phyloP scores from a whole-genome alignment of 176 grass and related monocot genomes.

The Canna indica region DNA sequence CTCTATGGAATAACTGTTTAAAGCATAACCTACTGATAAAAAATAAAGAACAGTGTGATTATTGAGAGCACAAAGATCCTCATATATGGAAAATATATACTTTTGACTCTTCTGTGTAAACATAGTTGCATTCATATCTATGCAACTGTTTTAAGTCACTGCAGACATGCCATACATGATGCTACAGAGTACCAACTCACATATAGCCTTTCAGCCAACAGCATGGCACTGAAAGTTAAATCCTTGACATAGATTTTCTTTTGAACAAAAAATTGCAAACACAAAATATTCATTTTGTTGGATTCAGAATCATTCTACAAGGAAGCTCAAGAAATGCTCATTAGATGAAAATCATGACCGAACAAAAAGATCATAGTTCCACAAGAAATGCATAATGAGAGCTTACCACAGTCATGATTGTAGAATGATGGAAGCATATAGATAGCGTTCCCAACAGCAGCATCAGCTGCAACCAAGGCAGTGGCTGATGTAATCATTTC shows the following conservation, averaged over 20 bases:
- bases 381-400: background rate
- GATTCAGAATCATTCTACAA: background rate
- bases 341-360: slow-evolving; percentile 6
- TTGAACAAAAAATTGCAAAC: background rate
- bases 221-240: background rate
- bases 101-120: too few relatives aligned
- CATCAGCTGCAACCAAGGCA: slow-evolving; percentile 45
- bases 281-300: background rate
- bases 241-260: too few relatives aligned
- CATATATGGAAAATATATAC: too few relatives aligned
- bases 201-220: background rate
- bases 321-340: background rate
- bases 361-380: slow-evolving; percentile 8
- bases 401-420: slow-evolving; percentile 84
- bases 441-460: slow-evolving; percentile 77
- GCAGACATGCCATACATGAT: too few relatives aligned
- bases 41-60: too few relatives aligned
- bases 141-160: too few relatives aligned
- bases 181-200: too few relatives aligned
- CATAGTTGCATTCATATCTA: background rate
- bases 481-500: slow-evolving; percentile 60
- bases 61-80: too few relatives aligned
- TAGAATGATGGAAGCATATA: slow-evolving; percentile 94
- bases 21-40: too few relatives aligned
- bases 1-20: too few relatives aligned